Evolutionary conservation across 306 rosid species (phyloP).

Genomic region (Leucaena leucocephala): DNA sequence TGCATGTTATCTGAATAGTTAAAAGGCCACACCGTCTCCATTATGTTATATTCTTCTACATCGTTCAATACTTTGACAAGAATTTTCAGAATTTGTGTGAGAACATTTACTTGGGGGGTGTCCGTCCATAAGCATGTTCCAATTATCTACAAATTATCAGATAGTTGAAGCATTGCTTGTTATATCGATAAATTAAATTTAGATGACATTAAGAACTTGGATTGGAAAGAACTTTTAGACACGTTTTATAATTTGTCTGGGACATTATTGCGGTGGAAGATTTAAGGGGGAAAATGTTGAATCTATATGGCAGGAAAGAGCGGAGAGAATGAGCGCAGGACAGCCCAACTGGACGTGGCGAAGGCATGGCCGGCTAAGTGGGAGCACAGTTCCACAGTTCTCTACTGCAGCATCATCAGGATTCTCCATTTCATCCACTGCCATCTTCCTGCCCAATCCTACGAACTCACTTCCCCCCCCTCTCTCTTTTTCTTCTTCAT

Average conservation of each 20-base stretch:
- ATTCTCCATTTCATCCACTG: conserved; percentile 81
- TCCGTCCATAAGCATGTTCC: background rate
- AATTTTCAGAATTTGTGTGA: conserved; percentile 1
- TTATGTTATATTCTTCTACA: conserved; percentile 13
- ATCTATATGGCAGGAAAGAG: conserved; percentile 66
- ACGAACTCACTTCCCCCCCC: conserved; percentile 45
- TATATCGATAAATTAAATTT: background rate
- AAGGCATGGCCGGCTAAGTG: conserved; percentile 67
- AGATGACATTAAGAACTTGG: conserved; percentile 18
- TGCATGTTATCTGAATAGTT: background rate
- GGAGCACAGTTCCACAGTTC: conserved; percentile 64
- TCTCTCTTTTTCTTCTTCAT: conserved; percentile 57
- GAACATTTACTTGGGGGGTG: background rate
- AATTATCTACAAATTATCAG: background rate
- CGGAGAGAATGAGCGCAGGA: conserved; percentile 57
- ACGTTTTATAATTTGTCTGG: background rate
- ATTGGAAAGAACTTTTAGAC: conserved; percentile 7
- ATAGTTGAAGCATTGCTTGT: background rate
- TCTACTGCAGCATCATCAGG: conserved; percentile 99
- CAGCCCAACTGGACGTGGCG: conserved; percentile 78
- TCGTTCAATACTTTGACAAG: conserved; percentile 16
- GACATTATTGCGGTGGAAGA: too few relatives aligned
- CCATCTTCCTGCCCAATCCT: conserved; percentile 51
- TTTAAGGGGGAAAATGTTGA: background rate
- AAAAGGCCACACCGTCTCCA: background rate